phyloP scores from a whole-genome alignment of 306 rosid species.

The Urtica urens region DNA sequence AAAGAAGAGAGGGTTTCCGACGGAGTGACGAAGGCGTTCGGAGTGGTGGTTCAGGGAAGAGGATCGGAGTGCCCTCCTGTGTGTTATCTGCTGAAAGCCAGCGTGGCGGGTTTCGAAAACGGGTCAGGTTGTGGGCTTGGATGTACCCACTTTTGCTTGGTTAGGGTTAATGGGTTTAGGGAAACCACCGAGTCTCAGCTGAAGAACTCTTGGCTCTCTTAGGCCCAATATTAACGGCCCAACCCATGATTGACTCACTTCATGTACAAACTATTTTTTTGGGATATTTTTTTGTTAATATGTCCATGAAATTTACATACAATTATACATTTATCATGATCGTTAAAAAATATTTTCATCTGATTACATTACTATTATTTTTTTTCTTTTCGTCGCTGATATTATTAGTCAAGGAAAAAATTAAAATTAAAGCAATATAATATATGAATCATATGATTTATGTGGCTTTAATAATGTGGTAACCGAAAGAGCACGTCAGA shows the following conservation, averaged over 20 bases:
- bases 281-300: no score
- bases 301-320: no score
- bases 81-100: slow-evolving; percentile 56
- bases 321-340: no score
- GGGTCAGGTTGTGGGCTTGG: slow-evolving; percentile 24
- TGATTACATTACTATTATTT: no score
- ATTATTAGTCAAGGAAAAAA: no score
- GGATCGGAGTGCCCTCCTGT: slow-evolving; percentile 41
- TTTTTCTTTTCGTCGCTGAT: no score
- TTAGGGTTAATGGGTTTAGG: slow-evolving; percentile 30
- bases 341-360: no score
- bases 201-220: slow-evolving; percentile 54
- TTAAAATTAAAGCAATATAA: no score
- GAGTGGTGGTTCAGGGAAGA: slow-evolving; percentile 63
- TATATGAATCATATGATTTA: no score
- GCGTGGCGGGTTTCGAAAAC: slow-evolving; percentile 21
- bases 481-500: no score
- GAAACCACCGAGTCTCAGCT: slow-evolving; percentile 53
- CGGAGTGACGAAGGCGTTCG: slow-evolving; percentile 47
- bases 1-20: slow-evolving; percentile 1
- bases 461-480: no score
- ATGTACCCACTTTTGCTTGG: slow-evolving; percentile 55
- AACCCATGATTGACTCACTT: slow-evolving; percentile 1
- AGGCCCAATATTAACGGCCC: slow-evolving; percentile 29
- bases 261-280: no score